Evolutionary conservation across 169 alveolate species (phyloP), one percentile per base, ranked within the genome.

Genomic region (Cryptosporidium felis): DNA sequence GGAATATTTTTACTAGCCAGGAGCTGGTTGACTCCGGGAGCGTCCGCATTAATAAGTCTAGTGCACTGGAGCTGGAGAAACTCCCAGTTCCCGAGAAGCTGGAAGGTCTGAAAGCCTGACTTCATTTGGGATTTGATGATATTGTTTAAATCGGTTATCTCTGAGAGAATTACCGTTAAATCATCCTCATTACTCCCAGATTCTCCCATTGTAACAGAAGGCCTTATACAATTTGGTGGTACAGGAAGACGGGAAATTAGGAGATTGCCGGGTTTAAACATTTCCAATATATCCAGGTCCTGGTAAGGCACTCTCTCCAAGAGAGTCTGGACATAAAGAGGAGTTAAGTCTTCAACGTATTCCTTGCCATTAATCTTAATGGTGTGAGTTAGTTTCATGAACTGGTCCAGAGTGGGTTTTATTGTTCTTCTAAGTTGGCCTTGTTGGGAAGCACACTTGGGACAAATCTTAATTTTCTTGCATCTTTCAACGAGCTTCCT

Each of bases 221-320:
- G 99, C 14, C 99, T 90, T n/a, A 98, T 96, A 63, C 98, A 95
- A 44, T 90, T 91, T 6, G 99, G 99, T 14, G 99, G 99, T 42
- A 96, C 99, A 18, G 97, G 93, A 16, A 97, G 92, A 53, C 94
- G 91, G 23, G 97, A 91, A 32, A 97, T 81, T 16, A 98, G 91
- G 80, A 98, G 91, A 82, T 94, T 95, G 80, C 91, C 93, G 5
- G 99, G 99, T 42, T 94, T 89, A 56, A 92, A 96, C 85, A 97
- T 94, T 62, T 96, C 97, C 66, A 97, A 91, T 42, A 96, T 88
- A 58, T 94, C 92, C 32, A 95, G 82, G 91, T 98, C 99, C 56
- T 92, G 94, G 12, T 97, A 96, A 16, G 93, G 92, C 42, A 97
- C 96, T 53, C 94, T 95, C 81, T 91, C 90, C 74, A 97, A 92